Percentiles rank a stretch among this genome's conserved stretches.
Conservation (phyloP, 2,329 filamentous ascomycete species). For the Spiromastix sp. region DNA sequence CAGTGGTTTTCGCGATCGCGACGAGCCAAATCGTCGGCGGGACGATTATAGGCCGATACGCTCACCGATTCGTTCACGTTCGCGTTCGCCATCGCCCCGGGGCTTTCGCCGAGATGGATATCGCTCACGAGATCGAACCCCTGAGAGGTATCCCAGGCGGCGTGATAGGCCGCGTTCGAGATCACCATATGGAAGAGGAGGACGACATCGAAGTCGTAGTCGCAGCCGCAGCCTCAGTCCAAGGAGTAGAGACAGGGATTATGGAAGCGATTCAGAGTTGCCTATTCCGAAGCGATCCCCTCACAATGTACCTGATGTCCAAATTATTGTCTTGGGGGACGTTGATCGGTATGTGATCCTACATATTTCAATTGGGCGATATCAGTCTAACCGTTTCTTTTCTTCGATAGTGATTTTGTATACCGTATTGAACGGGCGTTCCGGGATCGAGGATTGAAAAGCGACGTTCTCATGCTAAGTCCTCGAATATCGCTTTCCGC, state of each 20-base stretch:
- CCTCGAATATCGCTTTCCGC: slow-evolving; percentile 65
- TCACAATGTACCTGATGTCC: slow-evolving; percentile 74
- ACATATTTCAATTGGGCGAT: slow-evolving; percentile 1
- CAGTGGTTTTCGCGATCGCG: slow-evolving; percentile 36
- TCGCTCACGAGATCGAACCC: slow-evolving; percentile 32
- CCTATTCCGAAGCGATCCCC: slow-evolving; percentile 65
- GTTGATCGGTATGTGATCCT: slow-evolving; percentile 44
- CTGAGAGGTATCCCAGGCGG: slow-evolving; percentile 42
- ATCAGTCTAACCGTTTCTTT: slow-evolving; percentile 11
- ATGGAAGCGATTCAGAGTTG: slow-evolving; percentile 51
- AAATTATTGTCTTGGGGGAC: slow-evolving; percentile 72
- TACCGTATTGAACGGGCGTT: slow-evolving; percentile 73
- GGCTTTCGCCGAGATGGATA: slow-evolving; percentile 59
- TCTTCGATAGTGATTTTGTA: slow-evolving; percentile 56
- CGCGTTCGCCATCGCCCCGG: slow-evolving; percentile 50
- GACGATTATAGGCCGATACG: slow-evolving; percentile 58
- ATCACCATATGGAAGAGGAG: slow-evolving; percentile 55
- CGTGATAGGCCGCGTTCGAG: slow-evolving; percentile 55
- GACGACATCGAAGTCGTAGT: slow-evolving; percentile 54
- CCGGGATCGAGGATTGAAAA: slow-evolving; percentile 57
- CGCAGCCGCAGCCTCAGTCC: slow-evolving; percentile 62
- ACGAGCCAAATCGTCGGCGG: slow-evolving; percentile 40
- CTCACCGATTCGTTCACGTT: too few species aligned
- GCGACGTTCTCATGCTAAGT: slow-evolving; percentile 69
- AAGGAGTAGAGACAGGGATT: slow-evolving; percentile 34